phyloP scores from a whole-genome alignment of 306 rosid species.

The Neltuma alba region DNA sequence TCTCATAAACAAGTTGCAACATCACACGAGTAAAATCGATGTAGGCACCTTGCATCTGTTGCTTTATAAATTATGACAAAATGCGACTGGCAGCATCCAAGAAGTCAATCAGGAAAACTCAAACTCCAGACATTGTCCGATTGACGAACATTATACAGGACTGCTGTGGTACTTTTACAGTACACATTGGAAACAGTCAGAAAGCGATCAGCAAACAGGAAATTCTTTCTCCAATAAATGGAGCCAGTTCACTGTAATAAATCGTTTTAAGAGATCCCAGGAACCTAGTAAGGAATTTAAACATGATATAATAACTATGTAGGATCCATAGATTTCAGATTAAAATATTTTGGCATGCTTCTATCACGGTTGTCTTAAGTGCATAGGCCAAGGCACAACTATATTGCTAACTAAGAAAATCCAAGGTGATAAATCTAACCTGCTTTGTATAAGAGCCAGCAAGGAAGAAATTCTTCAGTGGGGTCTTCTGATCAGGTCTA shows the following conservation, averaged over 20 bases:
- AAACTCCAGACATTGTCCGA: neutral
- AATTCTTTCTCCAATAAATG: neutral
- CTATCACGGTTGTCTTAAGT: neutral
- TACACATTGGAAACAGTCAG: neutral
- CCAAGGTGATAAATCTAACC: constrained; percentile 40
- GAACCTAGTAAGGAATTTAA: neutral
- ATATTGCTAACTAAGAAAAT: constrained; percentile 10
- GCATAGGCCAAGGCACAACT: constrained; percentile 2
- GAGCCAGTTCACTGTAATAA: constrained; percentile 22
- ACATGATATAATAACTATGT: neutral
- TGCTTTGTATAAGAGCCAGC: constrained; percentile 97
- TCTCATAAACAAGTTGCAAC: neutral
- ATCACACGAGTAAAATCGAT: neutral
- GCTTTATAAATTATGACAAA: neutral
- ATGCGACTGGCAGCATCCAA: neutral
- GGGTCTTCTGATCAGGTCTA: constrained; percentile 97
- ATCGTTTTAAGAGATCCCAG: too few species aligned
- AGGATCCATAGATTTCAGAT: neutral
- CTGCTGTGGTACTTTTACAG: constrained; percentile 3
- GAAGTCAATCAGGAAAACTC: neutral
- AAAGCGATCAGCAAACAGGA: constrained; percentile 15
- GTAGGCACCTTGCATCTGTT: neutral
- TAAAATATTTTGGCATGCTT: constrained; percentile 16
- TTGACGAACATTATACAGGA: neutral
- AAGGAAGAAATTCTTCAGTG: constrained; percentile 88